Evolutionary conservation across 306 rosid genomes (phyloP).

Genomic region (Quercus mongolica): DNA sequence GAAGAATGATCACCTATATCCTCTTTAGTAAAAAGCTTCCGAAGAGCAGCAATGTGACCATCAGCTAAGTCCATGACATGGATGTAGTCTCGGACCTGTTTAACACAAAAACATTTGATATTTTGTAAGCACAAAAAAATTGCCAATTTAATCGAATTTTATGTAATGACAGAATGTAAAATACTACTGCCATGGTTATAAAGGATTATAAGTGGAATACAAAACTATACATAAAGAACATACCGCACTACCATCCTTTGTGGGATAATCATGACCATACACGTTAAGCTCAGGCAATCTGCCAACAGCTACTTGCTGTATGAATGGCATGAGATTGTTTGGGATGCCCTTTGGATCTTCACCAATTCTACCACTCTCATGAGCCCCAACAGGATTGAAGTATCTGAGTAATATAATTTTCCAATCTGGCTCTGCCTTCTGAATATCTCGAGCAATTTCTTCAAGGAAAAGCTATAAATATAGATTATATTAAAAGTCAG

Average conservation of each 20-base stretch:
- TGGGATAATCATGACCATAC: conserved; percentile 82
- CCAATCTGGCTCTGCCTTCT: conserved; percentile 86
- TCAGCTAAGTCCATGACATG: conserved; percentile 99
- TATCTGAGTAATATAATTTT: conserved; percentile 72
- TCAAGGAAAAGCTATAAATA: conserved; percentile 71
- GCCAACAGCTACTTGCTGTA: conserved; percentile 93
- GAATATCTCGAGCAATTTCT: conserved; percentile 82
- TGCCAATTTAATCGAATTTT: not conserved
- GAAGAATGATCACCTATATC: conserved; percentile 46
- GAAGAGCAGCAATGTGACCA: conserved; percentile 91
- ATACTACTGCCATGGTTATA: not conserved
- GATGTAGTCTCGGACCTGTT: conserved; percentile 89
- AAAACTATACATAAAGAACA: conserved; percentile 16
- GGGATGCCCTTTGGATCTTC: conserved; percentile 98
- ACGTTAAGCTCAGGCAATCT: conserved; percentile 87
- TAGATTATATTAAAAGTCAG: not conserved
- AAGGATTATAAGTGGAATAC: not conserved
- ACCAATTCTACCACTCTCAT: conserved; percentile 88
- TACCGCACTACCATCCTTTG: conserved; percentile 87
- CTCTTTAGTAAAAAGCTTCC: conserved; percentile 66
- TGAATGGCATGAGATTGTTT: conserved; percentile 93
- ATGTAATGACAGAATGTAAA: not conserved
- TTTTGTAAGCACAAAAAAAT: not conserved
- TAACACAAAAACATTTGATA: not conserved
- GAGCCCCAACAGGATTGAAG: conserved; percentile 98